Base-by-base conservation (phyloP, 2,329 filamentous ascomycete genomes). In the Cadophora gregata region DNA sequence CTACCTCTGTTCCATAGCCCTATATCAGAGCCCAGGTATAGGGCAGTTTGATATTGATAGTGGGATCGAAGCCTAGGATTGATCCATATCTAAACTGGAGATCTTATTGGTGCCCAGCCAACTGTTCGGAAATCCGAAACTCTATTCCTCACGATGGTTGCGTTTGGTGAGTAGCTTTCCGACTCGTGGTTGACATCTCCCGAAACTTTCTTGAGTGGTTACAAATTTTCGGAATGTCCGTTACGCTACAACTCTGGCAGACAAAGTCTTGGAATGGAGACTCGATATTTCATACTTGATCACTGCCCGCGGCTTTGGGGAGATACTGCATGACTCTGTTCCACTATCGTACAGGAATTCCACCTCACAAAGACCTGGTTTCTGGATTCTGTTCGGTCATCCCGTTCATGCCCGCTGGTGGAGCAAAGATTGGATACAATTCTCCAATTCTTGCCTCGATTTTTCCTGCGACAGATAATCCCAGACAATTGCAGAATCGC, bases 61-160 rank as follows among this genome's bases (percentile, higher is more conserved):
- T 21, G 29, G 19, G 25, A 21, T 31, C 21, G 45, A 62, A 63
- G 64, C 64, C 50, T 59, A 47, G 33, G 16, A 21, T 48, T 27
- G 64, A 45, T 51, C n/a, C 29, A 29, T 59, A 0, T 45, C 4
- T 45, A 14, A 29, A 8, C 19, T 25, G 25, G 33, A 24, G 3
- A 4, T 45, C 36, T 42, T 10, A 67, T 48, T 67, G 56, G 64
- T 59, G 61, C 64, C 62, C 59, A 59, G 64, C 16, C 31, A 19
- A 19, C 45, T 29, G 64, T 67, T 69, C 59, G 64, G 64, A 69
- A 67, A 59, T 10, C 38, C 16, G 9, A 60, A 60, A 21, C 58
- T 31, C 24, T 60, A 16, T 29, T 47, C 31, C 58, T 60, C 58
- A 47, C 25, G 38, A 48, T 60, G 36, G n/a, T 48, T 60, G 38